Conservation (phyloP, 1,284 basidiomycete genomes). For the Irpex rosettiformis region DNA sequence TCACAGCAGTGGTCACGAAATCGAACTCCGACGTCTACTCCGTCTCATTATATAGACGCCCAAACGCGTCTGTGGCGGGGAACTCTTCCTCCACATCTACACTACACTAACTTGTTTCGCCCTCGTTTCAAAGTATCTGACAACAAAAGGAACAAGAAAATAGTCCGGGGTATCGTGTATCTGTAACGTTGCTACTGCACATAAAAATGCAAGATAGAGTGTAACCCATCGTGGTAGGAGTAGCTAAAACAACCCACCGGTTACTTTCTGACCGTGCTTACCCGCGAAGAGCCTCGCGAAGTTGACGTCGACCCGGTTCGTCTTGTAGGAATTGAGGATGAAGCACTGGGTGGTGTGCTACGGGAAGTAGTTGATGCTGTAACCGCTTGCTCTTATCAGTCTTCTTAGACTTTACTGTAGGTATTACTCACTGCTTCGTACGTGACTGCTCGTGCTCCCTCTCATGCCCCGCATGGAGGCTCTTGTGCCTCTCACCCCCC, state of each 20-base stretch:
- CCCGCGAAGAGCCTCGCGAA: slow-evolving; percentile 7
- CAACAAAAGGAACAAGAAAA: too few relatives aligned
- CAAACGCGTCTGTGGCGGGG: slow-evolving; percentile 6
- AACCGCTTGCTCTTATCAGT: background rate
- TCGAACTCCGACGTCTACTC: slow-evolving; percentile 11
- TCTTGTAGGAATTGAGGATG: slow-evolving; percentile 8
- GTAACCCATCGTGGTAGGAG: background rate
- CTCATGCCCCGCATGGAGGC: slow-evolving; percentile 32
- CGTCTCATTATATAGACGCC: slow-evolving; percentile 7
- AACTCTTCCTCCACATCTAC: background rate
- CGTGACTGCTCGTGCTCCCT: slow-evolving; percentile 3
- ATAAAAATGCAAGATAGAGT: background rate
- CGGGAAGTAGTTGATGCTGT: slow-evolving; percentile 9
- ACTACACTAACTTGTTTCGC: background rate
- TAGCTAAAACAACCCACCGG: background rate
- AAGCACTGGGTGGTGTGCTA: slow-evolving; percentile 8
- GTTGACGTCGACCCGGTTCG: slow-evolving; percentile 13
- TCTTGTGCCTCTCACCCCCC: slow-evolving; percentile 36
- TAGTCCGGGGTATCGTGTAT: too few relatives aligned
- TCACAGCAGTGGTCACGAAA: slow-evolving; percentile 7
- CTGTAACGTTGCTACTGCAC: background rate
- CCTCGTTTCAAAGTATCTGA: background rate
- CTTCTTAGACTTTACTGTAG: background rate
- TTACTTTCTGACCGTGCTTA: background rate
- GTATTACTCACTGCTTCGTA: slow-evolving; percentile 12